A percentile compares a stretch with the other conserved stretches of the same genome.
Evolutionary conservation across 1,284 basidiomycete genomes (phyloP).

Genomic region (Xerocomus amazonicus): DNA sequence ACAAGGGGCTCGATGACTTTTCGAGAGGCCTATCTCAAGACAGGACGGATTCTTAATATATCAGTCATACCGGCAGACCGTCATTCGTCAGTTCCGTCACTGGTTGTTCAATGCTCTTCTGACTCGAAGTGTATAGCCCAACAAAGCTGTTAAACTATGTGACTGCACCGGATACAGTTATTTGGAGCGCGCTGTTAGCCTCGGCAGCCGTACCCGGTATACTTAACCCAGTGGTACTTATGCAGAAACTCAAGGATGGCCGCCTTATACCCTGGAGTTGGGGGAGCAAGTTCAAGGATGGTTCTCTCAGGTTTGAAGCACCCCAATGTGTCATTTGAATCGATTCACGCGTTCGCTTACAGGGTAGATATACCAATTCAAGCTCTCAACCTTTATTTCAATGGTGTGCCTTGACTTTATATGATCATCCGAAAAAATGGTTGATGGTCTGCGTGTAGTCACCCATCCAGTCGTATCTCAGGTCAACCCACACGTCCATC

Average conservation of each 20-base stretch:
- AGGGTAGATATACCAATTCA: slow-evolving; percentile 94
- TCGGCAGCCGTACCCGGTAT: slow-evolving; percentile 86
- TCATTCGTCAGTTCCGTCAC: slow-evolving; percentile 67
- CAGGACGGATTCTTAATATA: slow-evolving; percentile 91
- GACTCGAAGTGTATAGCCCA: slow-evolving; percentile 49
- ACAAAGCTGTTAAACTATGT: slow-evolving; percentile 96
- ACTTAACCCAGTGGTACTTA: slow-evolving; percentile 83
- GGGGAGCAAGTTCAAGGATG: slow-evolving; percentile 91
- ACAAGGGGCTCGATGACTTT: slow-evolving; percentile 95
- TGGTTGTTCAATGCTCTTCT: slow-evolving; percentile 6
- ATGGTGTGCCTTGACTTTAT: slow-evolving; percentile 45
- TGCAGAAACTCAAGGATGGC: slow-evolving; percentile 89
- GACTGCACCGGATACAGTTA: slow-evolving; percentile 87
- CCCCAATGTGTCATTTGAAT: neutral
- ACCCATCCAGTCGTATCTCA: slow-evolving; percentile 95
- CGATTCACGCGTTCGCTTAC: slow-evolving; percentile 8
- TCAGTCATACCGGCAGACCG: slow-evolving; percentile 93
- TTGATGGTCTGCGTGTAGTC: slow-evolving; percentile 45
- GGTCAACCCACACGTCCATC: slow-evolving; percentile 95
- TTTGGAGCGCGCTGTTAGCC: slow-evolving; percentile 75
- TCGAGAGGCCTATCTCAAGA: slow-evolving; percentile 90
- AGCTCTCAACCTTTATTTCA: slow-evolving; percentile 90
- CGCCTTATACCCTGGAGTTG: slow-evolving; percentile 90
- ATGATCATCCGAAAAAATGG: neutral
- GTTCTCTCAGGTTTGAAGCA: slow-evolving; percentile 65